Evolutionary conservation across 2,329 filamentous ascomycete genomes (phyloP).

Genomic region (Cladosporium sphaerospermum): DNA sequence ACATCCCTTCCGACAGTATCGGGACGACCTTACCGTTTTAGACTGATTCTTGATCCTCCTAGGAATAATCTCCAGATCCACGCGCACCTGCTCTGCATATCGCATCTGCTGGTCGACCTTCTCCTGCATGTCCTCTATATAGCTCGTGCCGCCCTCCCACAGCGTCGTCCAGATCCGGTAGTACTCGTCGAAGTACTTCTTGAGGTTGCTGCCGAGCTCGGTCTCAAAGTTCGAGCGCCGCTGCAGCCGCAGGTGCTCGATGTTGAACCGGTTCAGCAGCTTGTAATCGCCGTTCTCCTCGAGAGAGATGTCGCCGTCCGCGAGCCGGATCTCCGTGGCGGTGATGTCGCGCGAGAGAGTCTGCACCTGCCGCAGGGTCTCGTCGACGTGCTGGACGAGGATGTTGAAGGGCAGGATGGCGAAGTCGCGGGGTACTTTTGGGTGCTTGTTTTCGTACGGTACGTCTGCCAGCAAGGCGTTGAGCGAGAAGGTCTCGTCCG

Average conservation of each 20-base stretch:
- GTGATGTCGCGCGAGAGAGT: constrained; percentile 26
- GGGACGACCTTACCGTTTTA: constrained; percentile 19
- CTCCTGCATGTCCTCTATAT: constrained; percentile 31
- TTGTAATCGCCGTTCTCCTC: constrained; percentile 32
- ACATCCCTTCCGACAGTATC: not conserved
- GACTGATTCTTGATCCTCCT: constrained; percentile 31
- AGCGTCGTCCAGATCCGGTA: constrained; percentile 23
- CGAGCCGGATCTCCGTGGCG: constrained; percentile 27
- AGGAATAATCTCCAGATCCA: constrained; percentile 29
- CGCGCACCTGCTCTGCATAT: constrained; percentile 27
- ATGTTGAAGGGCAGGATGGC: constrained; percentile 29
- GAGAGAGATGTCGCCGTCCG: constrained; percentile 27
- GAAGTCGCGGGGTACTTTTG: constrained; percentile 30
- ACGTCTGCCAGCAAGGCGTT: constrained; percentile 23
- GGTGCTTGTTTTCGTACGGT: constrained; percentile 28
- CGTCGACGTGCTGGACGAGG: constrained; percentile 26
- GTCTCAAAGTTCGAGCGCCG: constrained; percentile 28
- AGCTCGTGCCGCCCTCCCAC: constrained; percentile 29
- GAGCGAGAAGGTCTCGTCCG: constrained; percentile 25
- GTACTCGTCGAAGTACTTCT: constrained; percentile 29
- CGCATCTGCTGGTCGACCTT: constrained; percentile 31
- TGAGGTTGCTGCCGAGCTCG: constrained; percentile 27
- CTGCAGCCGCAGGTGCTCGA: constrained; percentile 29
- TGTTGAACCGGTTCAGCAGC: constrained; percentile 28
- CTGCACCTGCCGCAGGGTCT: constrained; percentile 26